phyloP scores from a whole-genome alignment of 805 yeast genomes.

The Kodamaea kaohsiungensis region DNA sequence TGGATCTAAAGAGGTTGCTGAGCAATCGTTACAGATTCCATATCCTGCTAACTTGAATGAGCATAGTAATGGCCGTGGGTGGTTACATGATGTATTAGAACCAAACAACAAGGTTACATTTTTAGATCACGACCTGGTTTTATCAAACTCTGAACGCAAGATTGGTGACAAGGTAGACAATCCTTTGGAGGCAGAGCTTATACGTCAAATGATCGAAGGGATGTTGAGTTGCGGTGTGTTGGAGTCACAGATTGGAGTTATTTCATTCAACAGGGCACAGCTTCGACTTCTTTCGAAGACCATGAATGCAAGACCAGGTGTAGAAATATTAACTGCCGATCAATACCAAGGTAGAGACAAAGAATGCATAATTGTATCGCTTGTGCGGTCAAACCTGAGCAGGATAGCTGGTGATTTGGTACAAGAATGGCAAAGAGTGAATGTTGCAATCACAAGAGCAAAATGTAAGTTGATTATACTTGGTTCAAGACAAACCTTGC shows the following conservation, averaged over 20 bases:
- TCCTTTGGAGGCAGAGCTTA: slow-evolving; percentile 66
- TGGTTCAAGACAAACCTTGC: slow-evolving; percentile 72
- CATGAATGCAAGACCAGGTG: slow-evolving; percentile 33
- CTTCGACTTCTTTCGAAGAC: slow-evolving; percentile 35
- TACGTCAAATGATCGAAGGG: slow-evolving; percentile 60
- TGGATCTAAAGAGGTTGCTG: slow-evolving; percentile 66
- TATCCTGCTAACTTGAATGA: slow-evolving; percentile 20
- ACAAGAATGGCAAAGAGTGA: slow-evolving; percentile 87
- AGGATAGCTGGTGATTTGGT: slow-evolving; percentile 73
- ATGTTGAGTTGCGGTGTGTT: slow-evolving; percentile 61
- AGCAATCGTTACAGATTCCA: slow-evolving; percentile 56
- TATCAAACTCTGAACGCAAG: slow-evolving; percentile 51
- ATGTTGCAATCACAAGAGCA: slow-evolving; percentile 94
- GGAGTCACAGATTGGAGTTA: slow-evolving; percentile 70
- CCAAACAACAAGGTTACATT: slow-evolving; percentile 67
- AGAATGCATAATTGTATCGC: slow-evolving; percentile 83
- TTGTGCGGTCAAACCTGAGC: slow-evolving; percentile 77
- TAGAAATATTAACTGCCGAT: slow-evolving; percentile 91
- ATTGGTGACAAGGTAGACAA: slow-evolving; percentile 74
- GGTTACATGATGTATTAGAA: slow-evolving; percentile 61
- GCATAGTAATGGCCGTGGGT: slow-evolving; percentile 23
- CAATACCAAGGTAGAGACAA: slow-evolving; percentile 96
- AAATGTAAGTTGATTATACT: slow-evolving; percentile 77
- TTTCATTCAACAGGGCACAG: slow-evolving; percentile 88
- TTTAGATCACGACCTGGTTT: slow-evolving; percentile 71